Evolutionary conservation across 495 filamentous ascomycete genomes (phyloP).

Genomic region (Xylaria palmicola): DNA sequence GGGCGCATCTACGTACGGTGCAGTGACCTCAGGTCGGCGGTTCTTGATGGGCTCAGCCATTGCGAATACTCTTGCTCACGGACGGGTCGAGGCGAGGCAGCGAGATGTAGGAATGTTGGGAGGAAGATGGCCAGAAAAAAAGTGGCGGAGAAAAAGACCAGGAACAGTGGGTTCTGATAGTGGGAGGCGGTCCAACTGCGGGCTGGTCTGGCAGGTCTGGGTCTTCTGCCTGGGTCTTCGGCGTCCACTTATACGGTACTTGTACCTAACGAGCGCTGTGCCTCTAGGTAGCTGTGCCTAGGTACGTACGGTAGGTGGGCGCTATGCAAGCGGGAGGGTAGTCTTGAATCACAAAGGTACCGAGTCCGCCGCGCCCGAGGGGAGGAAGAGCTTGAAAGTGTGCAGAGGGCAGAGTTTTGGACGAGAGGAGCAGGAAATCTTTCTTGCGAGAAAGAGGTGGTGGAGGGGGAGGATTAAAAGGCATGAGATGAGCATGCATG

Average conservation of each 20-base stretch:
- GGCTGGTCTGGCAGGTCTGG: slow-evolving; percentile 15
- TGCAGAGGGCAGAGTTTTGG: neutral
- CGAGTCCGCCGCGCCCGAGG: neutral
- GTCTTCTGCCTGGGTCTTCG: neutral
- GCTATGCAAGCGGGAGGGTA: neutral
- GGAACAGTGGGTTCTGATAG: slow-evolving; percentile 24
- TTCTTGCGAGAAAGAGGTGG: neutral
- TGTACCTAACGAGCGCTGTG: neutral
- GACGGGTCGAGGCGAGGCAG: slow-evolving; percentile 13
- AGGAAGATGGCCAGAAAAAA: slow-evolving; percentile 19
- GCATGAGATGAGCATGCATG: neutral
- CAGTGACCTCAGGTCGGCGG: slow-evolving; percentile 30
- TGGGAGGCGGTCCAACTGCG: slow-evolving; percentile 17
- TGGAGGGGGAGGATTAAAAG: neutral
- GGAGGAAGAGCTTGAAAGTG: neutral
- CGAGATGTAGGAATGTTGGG: slow-evolving; percentile 12
- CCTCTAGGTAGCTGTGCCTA: neutral
- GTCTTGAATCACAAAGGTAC: neutral
- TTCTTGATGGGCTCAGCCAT: slow-evolving; percentile 39
- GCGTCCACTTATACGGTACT: slow-evolving; percentile 1
- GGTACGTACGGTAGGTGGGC: neutral
- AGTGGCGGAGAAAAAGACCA: slow-evolving; percentile 24
- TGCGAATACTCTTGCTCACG: slow-evolving; percentile 20
- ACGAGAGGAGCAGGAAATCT: neutral
- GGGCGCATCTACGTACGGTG: slow-evolving; percentile 26